A percentile compares a stretch with the other conserved stretches of the same genome.
These are phyloP conservation scores for Saccharomyces mikatae DNA, from an alignment of 805 yeast species.

Conservation along the genomic window DNA sequence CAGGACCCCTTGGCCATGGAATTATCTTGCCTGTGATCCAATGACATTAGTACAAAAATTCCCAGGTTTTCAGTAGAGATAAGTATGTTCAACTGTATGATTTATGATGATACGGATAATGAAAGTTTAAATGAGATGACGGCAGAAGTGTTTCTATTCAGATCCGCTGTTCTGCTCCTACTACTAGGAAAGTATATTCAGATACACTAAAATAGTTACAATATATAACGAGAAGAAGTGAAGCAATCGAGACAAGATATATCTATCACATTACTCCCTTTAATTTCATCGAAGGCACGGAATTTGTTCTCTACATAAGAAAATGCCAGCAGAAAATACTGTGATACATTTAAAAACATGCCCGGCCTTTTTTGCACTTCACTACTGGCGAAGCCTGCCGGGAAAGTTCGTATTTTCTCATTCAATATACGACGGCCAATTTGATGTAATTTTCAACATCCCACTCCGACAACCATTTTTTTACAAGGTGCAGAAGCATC, in stretches of 20 bases:
- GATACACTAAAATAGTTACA: background rate
- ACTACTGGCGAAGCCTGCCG: background rate
- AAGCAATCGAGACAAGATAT: background rate
- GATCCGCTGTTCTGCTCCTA: background rate
- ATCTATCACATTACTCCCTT: background rate
- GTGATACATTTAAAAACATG: background rate
- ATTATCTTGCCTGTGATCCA: background rate
- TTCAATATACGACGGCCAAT: background rate
- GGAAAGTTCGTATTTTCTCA: background rate
- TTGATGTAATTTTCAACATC: background rate
- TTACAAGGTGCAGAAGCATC: background rate
- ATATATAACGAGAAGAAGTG: background rate
- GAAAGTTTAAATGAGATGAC: background rate
- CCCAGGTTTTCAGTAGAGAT: background rate
- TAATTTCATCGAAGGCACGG: background rate
- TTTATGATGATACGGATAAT: background rate
- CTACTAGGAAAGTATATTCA: too few species aligned
- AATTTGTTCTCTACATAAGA: background rate
- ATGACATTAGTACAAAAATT: background rate
- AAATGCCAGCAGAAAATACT: background rate
- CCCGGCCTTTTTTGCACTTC: background rate
- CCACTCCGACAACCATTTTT: background rate
- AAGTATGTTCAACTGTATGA: background rate
- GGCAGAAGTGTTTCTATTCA: background rate
- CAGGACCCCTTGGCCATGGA: background rate